phyloP scores from a whole-genome alignment of 495 filamentous ascomycete genomes.

The Aspergillus sparsus region DNA sequence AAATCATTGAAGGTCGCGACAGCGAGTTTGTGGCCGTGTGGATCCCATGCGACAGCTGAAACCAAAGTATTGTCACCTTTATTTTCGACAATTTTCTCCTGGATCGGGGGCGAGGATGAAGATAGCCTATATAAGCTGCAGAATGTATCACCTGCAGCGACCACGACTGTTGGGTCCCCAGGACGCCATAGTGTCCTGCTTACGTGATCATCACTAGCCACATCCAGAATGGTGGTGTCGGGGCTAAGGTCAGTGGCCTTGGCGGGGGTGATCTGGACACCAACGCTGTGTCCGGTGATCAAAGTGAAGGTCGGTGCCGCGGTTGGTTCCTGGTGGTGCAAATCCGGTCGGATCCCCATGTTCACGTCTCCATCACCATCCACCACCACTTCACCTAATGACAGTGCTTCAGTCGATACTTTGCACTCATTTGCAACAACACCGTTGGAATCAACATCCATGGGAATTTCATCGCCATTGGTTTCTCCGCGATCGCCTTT shows the following conservation, averaged over 20 bases:
- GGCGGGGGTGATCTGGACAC: conserved; percentile 62
- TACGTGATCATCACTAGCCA: conserved; percentile 63
- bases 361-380: conserved; percentile 50
- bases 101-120: conserved; percentile 34
- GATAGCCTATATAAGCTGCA: conserved; percentile 77
- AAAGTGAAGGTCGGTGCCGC: conserved; percentile 55
- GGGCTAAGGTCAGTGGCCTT: conserved; percentile 64
- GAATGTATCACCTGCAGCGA: conserved; percentile 74
- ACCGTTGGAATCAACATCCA: conserved; percentile 47
- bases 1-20: conserved; percentile 65
- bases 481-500: conserved; percentile 62
- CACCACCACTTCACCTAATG: conserved; percentile 23
- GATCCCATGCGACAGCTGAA: conserved; percentile 71
- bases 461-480: conserved; percentile 59
- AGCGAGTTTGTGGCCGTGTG: conserved; percentile 64
- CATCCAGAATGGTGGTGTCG: conserved; percentile 63
- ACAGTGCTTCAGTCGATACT: conserved; percentile 36
- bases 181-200: conserved; percentile 78
- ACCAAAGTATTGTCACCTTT: conserved; percentile 41
- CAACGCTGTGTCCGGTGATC: conserved; percentile 67
- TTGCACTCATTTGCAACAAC: conserved; percentile 45
- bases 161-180: conserved; percentile 69
- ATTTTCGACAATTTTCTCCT: conserved; percentile 42
- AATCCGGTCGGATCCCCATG: conserved; percentile 35
- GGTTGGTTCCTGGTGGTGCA: conserved; percentile 36